Conservation (phyloP, 768 basidiomycete species). For the Hygrophoropsis aurantiaca region DNA sequence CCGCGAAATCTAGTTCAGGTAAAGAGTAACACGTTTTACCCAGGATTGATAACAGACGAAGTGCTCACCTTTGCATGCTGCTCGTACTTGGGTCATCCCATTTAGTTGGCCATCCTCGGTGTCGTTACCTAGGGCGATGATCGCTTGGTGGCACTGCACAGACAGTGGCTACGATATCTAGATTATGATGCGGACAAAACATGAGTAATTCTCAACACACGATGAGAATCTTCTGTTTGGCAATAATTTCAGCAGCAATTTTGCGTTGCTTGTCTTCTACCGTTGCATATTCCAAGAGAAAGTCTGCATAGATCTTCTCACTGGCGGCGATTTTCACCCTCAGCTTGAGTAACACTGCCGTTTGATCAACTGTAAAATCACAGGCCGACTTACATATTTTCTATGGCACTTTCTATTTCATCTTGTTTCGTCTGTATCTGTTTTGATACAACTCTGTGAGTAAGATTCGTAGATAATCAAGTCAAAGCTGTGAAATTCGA, state of each 20-base stretch:
- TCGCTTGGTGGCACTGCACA: conserved; percentile 26
- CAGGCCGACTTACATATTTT: conserved; percentile 23
- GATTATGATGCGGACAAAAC: neutral
- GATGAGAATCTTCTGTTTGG: conserved; percentile 23
- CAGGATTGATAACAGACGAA: neutral
- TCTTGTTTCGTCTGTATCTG: conserved; percentile 22
- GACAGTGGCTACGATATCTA: conserved; percentile 22
- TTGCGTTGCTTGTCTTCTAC: conserved; percentile 28
- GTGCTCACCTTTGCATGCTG: conserved; percentile 19
- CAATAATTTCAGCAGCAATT: conserved; percentile 21
- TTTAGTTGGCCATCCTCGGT: conserved; percentile 24
- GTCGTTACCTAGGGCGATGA: conserved; percentile 15
- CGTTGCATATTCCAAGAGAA: conserved; percentile 18
- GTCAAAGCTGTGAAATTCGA: neutral
- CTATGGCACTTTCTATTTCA: conserved; percentile 17
- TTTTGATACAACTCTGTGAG: neutral
- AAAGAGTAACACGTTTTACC: too few species aligned
- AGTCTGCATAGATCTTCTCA: conserved; percentile 24
- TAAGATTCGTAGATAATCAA: neutral
- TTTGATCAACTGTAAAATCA: neutral
- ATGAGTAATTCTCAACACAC: conserved; percentile 12
- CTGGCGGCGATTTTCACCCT: conserved; percentile 7
- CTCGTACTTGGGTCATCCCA: conserved; percentile 17
- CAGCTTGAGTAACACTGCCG: neutral
- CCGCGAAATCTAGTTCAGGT: too few species aligned